Conservation (phyloP, 163 green algal species). For the Volvox carteri region DNA sequence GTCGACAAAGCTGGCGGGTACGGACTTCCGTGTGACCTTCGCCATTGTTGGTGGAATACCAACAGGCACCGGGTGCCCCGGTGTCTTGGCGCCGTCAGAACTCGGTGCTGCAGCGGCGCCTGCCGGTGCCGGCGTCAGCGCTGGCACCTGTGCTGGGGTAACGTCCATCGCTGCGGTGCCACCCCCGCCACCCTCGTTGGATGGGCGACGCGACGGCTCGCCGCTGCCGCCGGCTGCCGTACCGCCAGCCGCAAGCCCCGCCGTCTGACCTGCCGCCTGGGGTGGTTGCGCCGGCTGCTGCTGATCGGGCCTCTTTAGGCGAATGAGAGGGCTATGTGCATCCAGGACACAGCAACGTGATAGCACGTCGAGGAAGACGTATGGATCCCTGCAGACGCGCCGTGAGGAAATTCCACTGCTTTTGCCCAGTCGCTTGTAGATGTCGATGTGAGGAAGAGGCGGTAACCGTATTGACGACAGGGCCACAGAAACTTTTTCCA, state of each 20-base stretch:
- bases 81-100: conserved; percentile 27
- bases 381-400: conserved; percentile 81
- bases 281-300: conserved; percentile 38
- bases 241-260: neutral
- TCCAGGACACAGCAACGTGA: conserved; percentile 74
- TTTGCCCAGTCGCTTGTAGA: neutral
- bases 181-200: neutral
- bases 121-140: conserved; percentile 13
- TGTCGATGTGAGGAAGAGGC: too few relatives aligned
- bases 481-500: too few relatives aligned
- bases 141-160: conserved; percentile 34
- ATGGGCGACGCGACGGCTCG: neutral
- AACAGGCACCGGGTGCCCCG: neutral
- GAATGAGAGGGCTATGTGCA: neutral
- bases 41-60: conserved; percentile 7
- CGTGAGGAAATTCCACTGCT: neutral
- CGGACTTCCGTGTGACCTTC: conserved; percentile 68
- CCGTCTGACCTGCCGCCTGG: neutral
- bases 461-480: too few relatives aligned
- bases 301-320: conserved; percentile 21
- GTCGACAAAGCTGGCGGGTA: conserved; percentile 83
- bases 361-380: conserved; percentile 87
- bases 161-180: conserved; percentile 35
- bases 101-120: neutral
- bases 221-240: neutral